A percentile compares a stretch with the other conserved stretches of the same genome.
Evolutionary conservation across 257 asterid genomes (phyloP).

Genomic region (Solanum pimpinellifolium): DNA sequence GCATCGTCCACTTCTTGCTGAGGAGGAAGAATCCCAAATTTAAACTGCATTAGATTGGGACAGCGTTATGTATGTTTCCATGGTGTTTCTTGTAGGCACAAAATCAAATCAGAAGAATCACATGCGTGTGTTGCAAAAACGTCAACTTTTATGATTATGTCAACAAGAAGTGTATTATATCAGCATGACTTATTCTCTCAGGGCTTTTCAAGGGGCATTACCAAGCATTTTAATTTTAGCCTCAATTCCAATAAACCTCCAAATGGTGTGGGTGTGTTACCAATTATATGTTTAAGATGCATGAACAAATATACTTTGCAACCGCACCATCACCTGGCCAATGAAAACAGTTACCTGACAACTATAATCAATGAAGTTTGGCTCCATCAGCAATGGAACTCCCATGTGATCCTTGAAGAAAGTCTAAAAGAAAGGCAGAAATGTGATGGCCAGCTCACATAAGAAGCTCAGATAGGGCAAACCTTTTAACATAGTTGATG

Average conservation of each 20-base stretch:
- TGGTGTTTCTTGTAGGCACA: neutral
- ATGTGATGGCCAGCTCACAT: neutral
- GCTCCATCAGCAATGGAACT: slow-evolving; percentile 77
- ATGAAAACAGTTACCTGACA: slow-evolving; percentile 49
- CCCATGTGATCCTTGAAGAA: slow-evolving; percentile 84
- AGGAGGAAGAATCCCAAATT: slow-evolving; percentile 68
- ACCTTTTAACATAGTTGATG: neutral
- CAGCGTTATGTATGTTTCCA: neutral
- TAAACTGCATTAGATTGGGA: slow-evolving; percentile 36
- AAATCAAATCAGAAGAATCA: neutral
- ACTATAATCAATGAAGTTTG: slow-evolving; percentile 69
- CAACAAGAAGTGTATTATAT: neutral
- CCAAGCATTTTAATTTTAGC: neutral
- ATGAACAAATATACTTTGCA: neutral
- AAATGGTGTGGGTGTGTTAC: neutral
- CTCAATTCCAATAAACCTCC: neutral
- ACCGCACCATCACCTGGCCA: neutral
- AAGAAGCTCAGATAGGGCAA: neutral
- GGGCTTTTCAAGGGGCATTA: neutral
- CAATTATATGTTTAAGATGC: neutral
- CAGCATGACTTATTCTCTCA: neutral
- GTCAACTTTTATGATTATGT: neutral
- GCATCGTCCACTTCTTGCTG: slow-evolving; percentile 39
- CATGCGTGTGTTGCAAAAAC: neutral
- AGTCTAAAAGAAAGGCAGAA: slow-evolving; percentile 13